These are phyloP conservation scores for Phytophthora macrochlamydospora DNA, from an alignment of 352 stramenopile genomes.

Conservation along the genomic window DNA sequence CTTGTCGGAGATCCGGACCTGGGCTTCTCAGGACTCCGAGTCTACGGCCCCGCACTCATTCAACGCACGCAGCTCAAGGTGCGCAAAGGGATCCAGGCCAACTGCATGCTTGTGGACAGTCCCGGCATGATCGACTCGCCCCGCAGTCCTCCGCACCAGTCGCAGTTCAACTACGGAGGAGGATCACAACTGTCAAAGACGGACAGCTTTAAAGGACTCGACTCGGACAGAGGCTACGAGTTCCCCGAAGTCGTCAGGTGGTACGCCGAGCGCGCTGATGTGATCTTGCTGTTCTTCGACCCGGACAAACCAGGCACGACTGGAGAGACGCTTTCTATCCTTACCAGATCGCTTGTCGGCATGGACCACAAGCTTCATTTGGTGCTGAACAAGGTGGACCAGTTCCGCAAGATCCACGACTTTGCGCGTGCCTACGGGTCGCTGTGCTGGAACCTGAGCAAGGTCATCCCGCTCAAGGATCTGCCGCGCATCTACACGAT, in stretches of 20 bases:
- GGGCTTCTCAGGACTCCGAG: constrained; percentile 95
- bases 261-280: constrained; percentile 98
- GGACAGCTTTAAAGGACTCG: constrained; percentile 41
- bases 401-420: constrained; percentile 99
- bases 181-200: constrained; percentile 33
- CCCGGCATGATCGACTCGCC: constrained; percentile 99
- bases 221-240: constrained; percentile 95
- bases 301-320: constrained; percentile 99
- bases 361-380: constrained; percentile 99
- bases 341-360: constrained; percentile 96
- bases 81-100: constrained; percentile 90
- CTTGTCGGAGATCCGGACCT: constrained; percentile 97
- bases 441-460: constrained; percentile 99
- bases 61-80: constrained; percentile 99
- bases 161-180: constrained; percentile 58
- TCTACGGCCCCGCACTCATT: constrained; percentile 97
- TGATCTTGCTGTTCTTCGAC: constrained; percentile 99
- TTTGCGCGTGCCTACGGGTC: constrained; percentile 99
- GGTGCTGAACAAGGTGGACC: constrained; percentile 99
- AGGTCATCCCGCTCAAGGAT: constrained; percentile 99
- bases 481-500: constrained; percentile 99
- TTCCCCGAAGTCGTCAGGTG: constrained; percentile 97
- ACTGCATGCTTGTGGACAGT: constrained; percentile 99
- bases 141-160: constrained; percentile 61
- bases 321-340: constrained; percentile 97